Percentiles rank a stretch among this genome's conserved stretches.
Evolutionary conservation across 306 rosid genomes (phyloP).

Genomic region (Purshia tridentata): DNA sequence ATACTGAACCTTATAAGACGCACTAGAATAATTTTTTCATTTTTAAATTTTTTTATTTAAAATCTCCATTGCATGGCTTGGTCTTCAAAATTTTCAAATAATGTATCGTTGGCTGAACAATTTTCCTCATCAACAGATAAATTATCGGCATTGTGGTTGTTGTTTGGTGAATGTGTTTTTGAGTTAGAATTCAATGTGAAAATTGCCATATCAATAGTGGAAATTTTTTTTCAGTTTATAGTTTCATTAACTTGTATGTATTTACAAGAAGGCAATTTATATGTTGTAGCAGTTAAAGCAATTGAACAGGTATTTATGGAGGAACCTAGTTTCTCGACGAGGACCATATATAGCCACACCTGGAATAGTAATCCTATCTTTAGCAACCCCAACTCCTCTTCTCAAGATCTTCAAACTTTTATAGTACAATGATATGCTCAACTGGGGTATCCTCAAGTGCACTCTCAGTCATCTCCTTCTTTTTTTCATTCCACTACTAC

Average conservation of each 20-base stretch:
- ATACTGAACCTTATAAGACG: not conserved
- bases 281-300: no score
- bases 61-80: not conserved
- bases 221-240: not conserved
- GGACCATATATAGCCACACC: no score
- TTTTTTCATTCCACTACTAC: no score
- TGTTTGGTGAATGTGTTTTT: not conserved
- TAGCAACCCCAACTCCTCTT: no score
- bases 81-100: not conserved
- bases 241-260: not conserved
- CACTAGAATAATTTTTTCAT: not conserved
- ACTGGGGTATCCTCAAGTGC: no score
- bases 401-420: no score
- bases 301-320: no score
- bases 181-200: not conserved
- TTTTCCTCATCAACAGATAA: not conserved
- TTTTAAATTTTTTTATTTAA: no score
- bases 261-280: not conserved
- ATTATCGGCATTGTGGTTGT: not conserved
- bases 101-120: not conserved
- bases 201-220: not conserved
- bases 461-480: no score
- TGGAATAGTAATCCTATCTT: no score
- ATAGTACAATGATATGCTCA: no score
- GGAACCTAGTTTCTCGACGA: no score